Base-by-base conservation (phyloP, 805 yeast genomes). In the Henningerozyma blattae region DNA sequence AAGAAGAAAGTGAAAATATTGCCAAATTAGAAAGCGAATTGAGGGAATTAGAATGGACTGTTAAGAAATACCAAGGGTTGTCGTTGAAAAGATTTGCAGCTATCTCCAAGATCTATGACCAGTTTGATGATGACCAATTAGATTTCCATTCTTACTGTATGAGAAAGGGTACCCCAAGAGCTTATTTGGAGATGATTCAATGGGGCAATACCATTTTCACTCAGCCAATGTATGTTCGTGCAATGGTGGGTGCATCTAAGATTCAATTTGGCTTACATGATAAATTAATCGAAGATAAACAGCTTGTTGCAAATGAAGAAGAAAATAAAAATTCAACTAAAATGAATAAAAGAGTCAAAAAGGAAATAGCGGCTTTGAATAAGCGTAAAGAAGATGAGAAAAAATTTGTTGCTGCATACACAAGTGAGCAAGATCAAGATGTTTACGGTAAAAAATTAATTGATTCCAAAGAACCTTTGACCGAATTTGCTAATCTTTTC, bases 91-190 rank as follows among this genome's bases (percentile, higher is more conserved):
- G 97, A 47, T 83, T 69, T 52, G 56, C 62, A 28, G 76, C 84
- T 2, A 67, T 86, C 30, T 62, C 74, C 32, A 73, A 74, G 39
- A 70, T 81, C 20, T 86, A 75, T 57, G 67, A 73, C 29, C 80
- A 75, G 34, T 86, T 75, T 58, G 71, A 65, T 50, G 72, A 72
- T 41, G 98, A 91, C 52, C 96, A 91, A 61, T 68, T 80, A 42
- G 99, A 91, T 55, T 91, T 89, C 77, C 97, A 91, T 54, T 77
- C 82, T 30, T 91, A 84, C 55, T 81, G 94, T 52, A 72, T 83
- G 67, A 73, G 95, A 58, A 75, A 80, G 46, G 97, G 96, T 16
- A 84, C 96, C 5, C 77, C 89, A 18, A 70, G 94, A 42, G 77
- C 89, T 7, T 91, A 89, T 52, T 45, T 82, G 19, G 77, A 75